phyloP scores from a whole-genome alignment of 1,284 basidiomycete genomes.

The Cutaneotrichosporon cavernicola region DNA sequence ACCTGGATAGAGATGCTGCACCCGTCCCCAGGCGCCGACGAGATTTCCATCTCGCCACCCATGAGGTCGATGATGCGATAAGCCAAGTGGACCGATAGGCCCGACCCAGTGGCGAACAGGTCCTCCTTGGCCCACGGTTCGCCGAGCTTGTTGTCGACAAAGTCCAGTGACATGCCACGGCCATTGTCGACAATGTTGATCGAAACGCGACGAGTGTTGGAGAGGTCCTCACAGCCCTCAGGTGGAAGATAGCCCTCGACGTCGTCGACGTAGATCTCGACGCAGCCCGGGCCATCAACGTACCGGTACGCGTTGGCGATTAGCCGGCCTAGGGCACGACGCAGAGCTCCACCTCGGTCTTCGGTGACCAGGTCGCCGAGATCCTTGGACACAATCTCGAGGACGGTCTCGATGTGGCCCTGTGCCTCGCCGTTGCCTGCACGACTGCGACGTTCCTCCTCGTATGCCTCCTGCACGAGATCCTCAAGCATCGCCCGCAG shows the following conservation, averaged over 20 bases:
- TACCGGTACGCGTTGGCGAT: conserved; percentile 50
- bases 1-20: conserved; percentile 47
- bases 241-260: conserved; percentile 38
- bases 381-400: conserved; percentile 45
- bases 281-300: conserved; percentile 45
- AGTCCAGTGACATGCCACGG: conserved; percentile 44
- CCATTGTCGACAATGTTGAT: conserved; percentile 45
- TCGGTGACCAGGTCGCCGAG: conserved; percentile 44
- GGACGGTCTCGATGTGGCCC: conserved; percentile 41
- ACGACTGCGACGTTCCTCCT: conserved; percentile 37
- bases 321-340: conserved; percentile 42
- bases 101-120: conserved; percentile 44
- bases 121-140: conserved; percentile 48
- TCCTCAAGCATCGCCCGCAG: conserved; percentile 47
- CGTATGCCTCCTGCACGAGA: conserved; percentile 39
- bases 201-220: conserved; percentile 32
- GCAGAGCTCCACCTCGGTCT: conserved; percentile 42
- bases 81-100: conserved; percentile 47
- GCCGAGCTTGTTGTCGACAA: conserved; percentile 39
- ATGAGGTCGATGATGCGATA: conserved; percentile 49
- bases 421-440: conserved; percentile 33
- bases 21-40: conserved; percentile 42
- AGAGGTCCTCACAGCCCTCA: conserved; percentile 42
- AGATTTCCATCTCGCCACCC: conserved; percentile 49
- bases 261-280: conserved; percentile 46